Evolutionary conservation across 495 filamentous ascomycete genomes (phyloP).

Genomic region (Neurospora intermedia): DNA sequence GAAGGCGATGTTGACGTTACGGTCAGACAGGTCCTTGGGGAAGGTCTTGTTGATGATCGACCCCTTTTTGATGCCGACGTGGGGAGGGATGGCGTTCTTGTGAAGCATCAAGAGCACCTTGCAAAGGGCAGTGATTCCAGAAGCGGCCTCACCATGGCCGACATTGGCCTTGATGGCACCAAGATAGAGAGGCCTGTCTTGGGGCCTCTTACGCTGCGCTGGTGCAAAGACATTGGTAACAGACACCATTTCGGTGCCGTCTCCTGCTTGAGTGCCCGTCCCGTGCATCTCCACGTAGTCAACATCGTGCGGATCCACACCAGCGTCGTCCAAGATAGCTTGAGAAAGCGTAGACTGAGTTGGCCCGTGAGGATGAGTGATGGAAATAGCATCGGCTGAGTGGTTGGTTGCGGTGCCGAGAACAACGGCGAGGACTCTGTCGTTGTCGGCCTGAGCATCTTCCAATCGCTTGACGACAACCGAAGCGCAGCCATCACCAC

Average conservation of each 20-base stretch:
- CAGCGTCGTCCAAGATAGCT: conserved; percentile 55
- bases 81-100: conserved; percentile 72
- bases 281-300: conserved; percentile 86
- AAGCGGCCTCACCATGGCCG: conserved; percentile 82
- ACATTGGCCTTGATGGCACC: conserved; percentile 85
- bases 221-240: conserved; percentile 77
- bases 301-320: conserved; percentile 61
- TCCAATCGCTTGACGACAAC: conserved; percentile 65
- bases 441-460: conserved; percentile 65
- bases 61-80: conserved; percentile 74
- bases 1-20: conserved; percentile 59
- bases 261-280: conserved; percentile 78
- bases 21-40: conserved; percentile 60
- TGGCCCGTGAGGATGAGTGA: conserved; percentile 67
- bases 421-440: conserved; percentile 61
- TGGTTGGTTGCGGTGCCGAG: conserved; percentile 62
- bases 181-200: conserved; percentile 63
- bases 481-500: conserved; percentile 61
- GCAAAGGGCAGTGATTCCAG: conserved; percentile 69
- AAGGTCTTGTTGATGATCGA: conserved; percentile 66
- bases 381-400: conserved; percentile 66
- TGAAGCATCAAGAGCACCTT: conserved; percentile 85
- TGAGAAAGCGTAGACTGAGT: conserved; percentile 63
- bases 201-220: conserved; percentile 47
- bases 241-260: conserved; percentile 68